phyloP scores from a whole-genome alignment of 139 green algal species.

The Chlamydomonas incerta region DNA sequence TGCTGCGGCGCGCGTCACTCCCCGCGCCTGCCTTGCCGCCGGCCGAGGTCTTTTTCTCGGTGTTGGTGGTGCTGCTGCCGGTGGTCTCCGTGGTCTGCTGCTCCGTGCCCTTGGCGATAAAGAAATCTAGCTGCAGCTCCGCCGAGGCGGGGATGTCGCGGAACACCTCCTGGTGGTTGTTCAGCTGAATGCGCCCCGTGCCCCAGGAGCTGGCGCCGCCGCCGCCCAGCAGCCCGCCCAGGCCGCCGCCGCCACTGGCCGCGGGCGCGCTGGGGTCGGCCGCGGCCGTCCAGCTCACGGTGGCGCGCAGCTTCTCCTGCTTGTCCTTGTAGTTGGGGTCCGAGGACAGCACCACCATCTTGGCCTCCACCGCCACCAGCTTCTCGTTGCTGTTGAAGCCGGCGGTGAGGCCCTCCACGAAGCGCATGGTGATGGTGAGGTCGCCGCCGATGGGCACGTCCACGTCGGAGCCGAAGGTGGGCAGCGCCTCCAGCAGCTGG shows the following conservation, averaged over 20 bases:
- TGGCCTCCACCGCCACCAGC: conserved; percentile 26
- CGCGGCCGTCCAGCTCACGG: not conserved
- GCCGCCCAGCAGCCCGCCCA: not conserved
- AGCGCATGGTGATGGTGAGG: conserved; percentile 8
- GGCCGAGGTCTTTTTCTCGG: not conserved
- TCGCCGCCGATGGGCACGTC: conserved; percentile 31
- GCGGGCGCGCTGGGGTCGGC: no score
- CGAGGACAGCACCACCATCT: not conserved
- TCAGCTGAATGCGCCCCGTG: not conserved
- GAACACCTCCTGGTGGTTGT: conserved; percentile 5
- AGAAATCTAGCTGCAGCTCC: conserved; percentile 36
- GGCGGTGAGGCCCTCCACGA: not conserved
- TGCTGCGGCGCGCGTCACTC: no score
- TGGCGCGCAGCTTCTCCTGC: not conserved
- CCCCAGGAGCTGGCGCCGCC: not conserved
- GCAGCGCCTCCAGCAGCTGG: conserved; percentile 3
- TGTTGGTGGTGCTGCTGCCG: not conserved
- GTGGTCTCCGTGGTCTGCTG: not conserved
- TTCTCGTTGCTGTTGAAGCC: conserved; percentile 20
- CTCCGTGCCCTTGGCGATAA: conserved; percentile 17
- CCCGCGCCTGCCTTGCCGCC: not conserved
- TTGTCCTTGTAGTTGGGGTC: not conserved
- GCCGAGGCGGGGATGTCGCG: conserved; percentile 32
- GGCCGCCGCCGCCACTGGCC: no score
- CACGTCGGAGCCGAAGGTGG: not conserved